These are phyloP conservation scores for Babesia caballi DNA, from an alignment of 169 alveolate genomes.

Conservation along the genomic window DNA sequence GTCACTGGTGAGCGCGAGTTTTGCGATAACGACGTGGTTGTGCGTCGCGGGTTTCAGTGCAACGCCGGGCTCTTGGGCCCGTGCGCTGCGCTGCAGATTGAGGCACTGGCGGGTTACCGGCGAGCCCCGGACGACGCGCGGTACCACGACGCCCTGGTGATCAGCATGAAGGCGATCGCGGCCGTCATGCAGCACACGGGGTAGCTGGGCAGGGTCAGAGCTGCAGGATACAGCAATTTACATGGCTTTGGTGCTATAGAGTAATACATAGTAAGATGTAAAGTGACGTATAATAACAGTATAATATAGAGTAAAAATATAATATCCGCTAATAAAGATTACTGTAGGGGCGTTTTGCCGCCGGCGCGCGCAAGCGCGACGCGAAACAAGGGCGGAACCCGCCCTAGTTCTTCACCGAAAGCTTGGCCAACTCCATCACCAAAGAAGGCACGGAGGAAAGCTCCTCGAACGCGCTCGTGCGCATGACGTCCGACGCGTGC, in stretches of 20 bases:
- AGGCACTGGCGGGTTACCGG: constrained; percentile 56
- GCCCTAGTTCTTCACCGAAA: constrained; percentile 51
- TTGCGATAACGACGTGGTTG: constrained; percentile 68
- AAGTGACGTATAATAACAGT: too few species aligned
- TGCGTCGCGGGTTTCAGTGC: constrained; percentile 58
- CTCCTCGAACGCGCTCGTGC: constrained; percentile 66
- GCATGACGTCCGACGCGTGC: constrained; percentile 68
- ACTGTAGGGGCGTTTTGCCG: too few species aligned
- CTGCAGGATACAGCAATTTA: not conserved
- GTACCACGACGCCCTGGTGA: constrained; percentile 26
- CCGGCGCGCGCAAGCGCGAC: too few species aligned
- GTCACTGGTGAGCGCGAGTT: constrained; percentile 67
- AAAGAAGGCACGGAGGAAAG: constrained; percentile 67
- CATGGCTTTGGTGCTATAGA: too few species aligned
- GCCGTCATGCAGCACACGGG: constrained; percentile 38
- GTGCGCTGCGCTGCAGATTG: constrained; percentile 63
- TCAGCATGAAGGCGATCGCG: constrained; percentile 39
- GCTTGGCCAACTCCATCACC: constrained; percentile 67
- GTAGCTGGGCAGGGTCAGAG: too few species aligned
- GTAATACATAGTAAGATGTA: too few species aligned
- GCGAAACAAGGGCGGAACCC: too few species aligned
- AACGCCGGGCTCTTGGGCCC: constrained; percentile 66
- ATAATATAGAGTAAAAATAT: too few species aligned
- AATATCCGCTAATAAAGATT: too few species aligned
- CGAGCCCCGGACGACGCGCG: not conserved